Percentiles rank a stretch among this genome's conserved stretches.
These are phyloP conservation scores for Solanum chaucha DNA, from an alignment of 257 asterid genomes.

Conservation along the genomic window DNA sequence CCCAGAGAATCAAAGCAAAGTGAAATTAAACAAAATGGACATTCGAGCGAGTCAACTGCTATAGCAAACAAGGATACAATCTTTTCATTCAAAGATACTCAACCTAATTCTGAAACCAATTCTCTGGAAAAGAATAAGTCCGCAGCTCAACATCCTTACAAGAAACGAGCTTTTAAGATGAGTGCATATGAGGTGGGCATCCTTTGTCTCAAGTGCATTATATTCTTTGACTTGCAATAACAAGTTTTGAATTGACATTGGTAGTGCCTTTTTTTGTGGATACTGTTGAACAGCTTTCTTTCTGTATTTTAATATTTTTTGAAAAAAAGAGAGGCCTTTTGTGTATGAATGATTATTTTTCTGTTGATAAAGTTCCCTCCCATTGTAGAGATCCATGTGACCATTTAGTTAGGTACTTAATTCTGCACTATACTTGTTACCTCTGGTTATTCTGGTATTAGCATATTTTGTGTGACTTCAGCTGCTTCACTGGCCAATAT, in stretches of 20 bases:
- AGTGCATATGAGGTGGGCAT: conserved; percentile 60
- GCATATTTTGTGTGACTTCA: background rate
- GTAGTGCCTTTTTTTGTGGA: background rate
- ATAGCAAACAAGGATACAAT: conserved; percentile 7
- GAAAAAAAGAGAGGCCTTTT: background rate
- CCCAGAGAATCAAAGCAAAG: conserved; percentile 17
- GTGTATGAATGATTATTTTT: background rate
- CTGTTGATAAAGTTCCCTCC: background rate
- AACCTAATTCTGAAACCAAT: conserved; percentile 7
- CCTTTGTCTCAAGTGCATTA: background rate
- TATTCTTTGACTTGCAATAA: background rate
- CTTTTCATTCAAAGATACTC: conserved; percentile 13
- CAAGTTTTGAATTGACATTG: background rate
- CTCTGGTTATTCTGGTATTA: background rate
- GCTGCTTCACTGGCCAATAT: background rate
- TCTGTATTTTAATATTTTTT: background rate
- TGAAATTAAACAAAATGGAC: conserved; percentile 19
- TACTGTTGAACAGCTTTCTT: background rate
- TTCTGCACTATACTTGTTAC: background rate
- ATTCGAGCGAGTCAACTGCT: conserved; percentile 9
- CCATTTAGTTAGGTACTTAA: background rate
- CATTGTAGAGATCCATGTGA: background rate
- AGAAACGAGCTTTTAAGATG: conserved; percentile 62
- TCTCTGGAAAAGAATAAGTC: conserved; percentile 17
- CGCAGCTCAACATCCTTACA: conserved; percentile 37